A percentile compares a stretch with the other conserved stretches of the same genome.
Conservation (phyloP, 169 alveolate species). For the Plasmodium gonderi region DNA sequence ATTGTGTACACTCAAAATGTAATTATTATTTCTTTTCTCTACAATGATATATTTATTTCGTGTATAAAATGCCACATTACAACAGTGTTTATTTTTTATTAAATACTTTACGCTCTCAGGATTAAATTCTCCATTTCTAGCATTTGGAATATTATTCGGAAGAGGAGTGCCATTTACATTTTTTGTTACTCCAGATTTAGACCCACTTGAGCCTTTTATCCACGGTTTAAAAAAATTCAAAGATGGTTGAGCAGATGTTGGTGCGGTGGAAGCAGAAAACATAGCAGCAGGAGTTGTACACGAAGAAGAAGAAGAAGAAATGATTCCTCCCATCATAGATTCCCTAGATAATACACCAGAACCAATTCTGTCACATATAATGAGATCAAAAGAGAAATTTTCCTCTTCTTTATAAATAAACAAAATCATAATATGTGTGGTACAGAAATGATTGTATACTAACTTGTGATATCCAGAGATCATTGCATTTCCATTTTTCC, state of each 20-base stretch:
- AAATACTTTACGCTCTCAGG: slow-evolving; percentile 27
- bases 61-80: slow-evolving; percentile 18
- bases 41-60: slow-evolving; percentile 72
- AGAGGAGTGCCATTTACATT: neutral
- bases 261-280: neutral
- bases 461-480: slow-evolving; percentile 58
- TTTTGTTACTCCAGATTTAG: neutral
- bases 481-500: slow-evolving; percentile 75
- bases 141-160: no score
- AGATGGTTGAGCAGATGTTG: neutral
- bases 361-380: slow-evolving; percentile 11
- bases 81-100: slow-evolving; percentile 45
- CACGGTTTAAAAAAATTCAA: slow-evolving; percentile 28
- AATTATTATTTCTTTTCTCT: slow-evolving; percentile 28
- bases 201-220: neutral
- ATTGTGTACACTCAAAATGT: slow-evolving; percentile 51
- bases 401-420: slow-evolving; percentile 73
- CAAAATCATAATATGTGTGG: slow-evolving; percentile 35
- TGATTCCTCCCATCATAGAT: neutral
- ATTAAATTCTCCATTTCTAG: neutral
- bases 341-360: neutral
- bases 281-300: no score
- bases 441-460: slow-evolving; percentile 35
- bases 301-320: neutral
- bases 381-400: slow-evolving; percentile 25